Base-by-base conservation (phyloP, 148 eudicot species). In the Camellia granthamiana region DNA sequence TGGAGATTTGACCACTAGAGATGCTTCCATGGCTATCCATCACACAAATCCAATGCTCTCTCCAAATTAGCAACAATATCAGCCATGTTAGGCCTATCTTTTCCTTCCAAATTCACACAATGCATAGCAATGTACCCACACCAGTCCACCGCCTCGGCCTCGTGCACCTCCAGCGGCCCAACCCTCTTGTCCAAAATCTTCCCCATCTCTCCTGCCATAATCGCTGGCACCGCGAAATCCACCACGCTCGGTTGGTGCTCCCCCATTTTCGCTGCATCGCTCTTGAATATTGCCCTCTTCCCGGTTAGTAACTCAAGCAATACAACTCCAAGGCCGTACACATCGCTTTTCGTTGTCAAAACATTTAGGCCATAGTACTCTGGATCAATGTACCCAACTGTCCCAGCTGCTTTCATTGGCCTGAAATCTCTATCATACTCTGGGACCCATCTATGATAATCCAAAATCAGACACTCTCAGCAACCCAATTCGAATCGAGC, bases 401-500 rank as follows among this genome's bases (percentile, higher is more conserved):
- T 93, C 9, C 97, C 97, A 2, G 94, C 97, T 16, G 95, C 92
- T 83, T 89, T 93, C 9, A 66, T 55, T 2, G 98, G 94, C 75
- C 87, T 79, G 41, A 82, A 87, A 42, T 90, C 90, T 0, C 68
- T 78, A 47, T 86, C 85, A 1, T 85, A 66, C 46, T 88, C 94
- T 5, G n/a, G 92, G 92, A 21, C 92, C 90, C 88, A 89, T 82
- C 52, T 91, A 54, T 8, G 97, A 93, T 21, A 93, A 46, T 14
- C 97, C 97, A 12, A 93, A 93, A 85, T 93, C 97, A 19, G 97
- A 93, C 8, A 93, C 97, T 69, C 94, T 77, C n/a, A 0, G 95
- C 97, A 23, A 85, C 89, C 97, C 97, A 93, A 84, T 86, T 87
- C 15, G 81, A 80, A 52, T 93, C 97, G 4, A 93, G 85, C 62